phyloP scores from a whole-genome alignment of 139 green algal genomes.

The Chlorella sp. region DNA sequence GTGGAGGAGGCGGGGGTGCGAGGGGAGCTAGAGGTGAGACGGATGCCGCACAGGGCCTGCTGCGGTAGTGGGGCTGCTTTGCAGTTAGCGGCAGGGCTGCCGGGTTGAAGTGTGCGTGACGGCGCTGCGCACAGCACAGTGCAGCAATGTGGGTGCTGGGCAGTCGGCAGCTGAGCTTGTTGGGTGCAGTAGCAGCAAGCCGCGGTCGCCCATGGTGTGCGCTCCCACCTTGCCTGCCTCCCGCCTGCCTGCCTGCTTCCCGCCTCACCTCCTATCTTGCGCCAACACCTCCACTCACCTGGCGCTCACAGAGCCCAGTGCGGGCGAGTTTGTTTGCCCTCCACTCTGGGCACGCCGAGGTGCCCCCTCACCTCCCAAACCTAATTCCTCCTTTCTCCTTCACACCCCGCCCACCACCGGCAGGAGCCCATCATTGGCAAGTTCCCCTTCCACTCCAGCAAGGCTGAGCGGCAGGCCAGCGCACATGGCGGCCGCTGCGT shows the following conservation, averaged over 20 bases:
- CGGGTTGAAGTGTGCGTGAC: too few relatives aligned
- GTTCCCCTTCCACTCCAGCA: conserved; percentile 55
- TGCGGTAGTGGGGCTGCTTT: too few relatives aligned
- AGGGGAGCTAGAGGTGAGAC: conserved; percentile 77
- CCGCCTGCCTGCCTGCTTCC: neutral
- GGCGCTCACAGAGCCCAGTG: neutral
- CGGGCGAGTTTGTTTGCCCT: too few relatives aligned
- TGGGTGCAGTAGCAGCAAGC: neutral
- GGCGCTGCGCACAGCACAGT: too few relatives aligned
- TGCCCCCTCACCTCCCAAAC: neutral
- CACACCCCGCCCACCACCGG: neutral
- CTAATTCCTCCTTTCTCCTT: neutral
- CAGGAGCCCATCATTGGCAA: conserved; percentile 79
- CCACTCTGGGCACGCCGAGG: too few relatives aligned
- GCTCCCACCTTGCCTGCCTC: neutral
- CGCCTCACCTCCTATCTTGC: neutral
- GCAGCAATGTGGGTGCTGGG: too few relatives aligned
- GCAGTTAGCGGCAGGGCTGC: too few relatives aligned
- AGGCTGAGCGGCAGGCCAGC: conserved; percentile 19
- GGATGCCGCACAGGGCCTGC: too few relatives aligned
- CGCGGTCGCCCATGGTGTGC: too few relatives aligned
- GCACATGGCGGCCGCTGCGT: conserved; percentile 59
- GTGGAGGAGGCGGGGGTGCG: conserved; percentile 93
- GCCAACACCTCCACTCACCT: neutral
- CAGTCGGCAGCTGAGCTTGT: neutral